Evolutionary conservation across 169 alveolate genomes (phyloP), one percentile per base, ranked within the genome.

Genomic region (Plasmodium vivax): DNA sequence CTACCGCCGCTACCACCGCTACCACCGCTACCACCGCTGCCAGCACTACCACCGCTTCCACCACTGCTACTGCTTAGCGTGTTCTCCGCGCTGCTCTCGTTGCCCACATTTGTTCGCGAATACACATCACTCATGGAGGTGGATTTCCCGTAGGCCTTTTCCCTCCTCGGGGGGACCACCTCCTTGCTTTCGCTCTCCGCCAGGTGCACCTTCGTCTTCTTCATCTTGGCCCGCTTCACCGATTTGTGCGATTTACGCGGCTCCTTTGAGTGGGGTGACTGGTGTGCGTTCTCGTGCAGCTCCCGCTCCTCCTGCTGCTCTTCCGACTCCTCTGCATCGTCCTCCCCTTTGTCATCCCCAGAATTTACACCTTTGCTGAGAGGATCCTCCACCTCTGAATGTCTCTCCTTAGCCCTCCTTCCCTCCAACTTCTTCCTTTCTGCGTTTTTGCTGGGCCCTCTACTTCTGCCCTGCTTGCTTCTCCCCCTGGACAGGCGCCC

Each of bases 171-270:
- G 1, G 19, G 77, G n/a, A 23, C 41, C 19, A 19, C 16, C 6
- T 83, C 82, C 45, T 8, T 82, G 56, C 45, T 82, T 62, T 43
- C 71, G 58, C 30, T 58, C 32, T 47, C 41, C 88, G 43, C 71
- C 88, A 51, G 8, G 2, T 14, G 12, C 62, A 27, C 62, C 38
- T 45, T 82, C 36, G 77, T 23, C 62, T 62, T 51, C 74, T 14
- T 51, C 71, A 82, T 2, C 27, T 82, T 82, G 34, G 62, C 41
- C 45, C 16, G 41, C 19, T 82, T 82, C 32, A 23, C 8, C 68
- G 77, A 68, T 30, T 68, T 68, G 8, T 4, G n/a, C 34, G 3
- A 9, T 68, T 68, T 68, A 19, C 32, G 38, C 8, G 77, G 1
- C 7, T 68, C 38, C 38, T 19, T 68, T n/a, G 7, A 1, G 38